Conservation (phyloP, 306 rosid species). For the Prunus mume region DNA sequence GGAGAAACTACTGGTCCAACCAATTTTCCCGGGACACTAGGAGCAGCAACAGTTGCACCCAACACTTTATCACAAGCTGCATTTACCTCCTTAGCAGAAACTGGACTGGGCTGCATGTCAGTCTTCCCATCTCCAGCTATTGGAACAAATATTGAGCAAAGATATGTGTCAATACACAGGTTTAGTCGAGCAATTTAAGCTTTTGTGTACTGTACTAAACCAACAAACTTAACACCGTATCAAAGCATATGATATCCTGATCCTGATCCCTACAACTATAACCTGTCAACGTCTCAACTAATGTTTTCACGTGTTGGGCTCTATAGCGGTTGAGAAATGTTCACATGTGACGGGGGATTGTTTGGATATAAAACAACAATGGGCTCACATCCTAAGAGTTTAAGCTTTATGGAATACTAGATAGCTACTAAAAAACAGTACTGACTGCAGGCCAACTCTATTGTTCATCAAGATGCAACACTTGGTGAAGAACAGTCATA, state of each 20-base stretch:
- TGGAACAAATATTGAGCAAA: conserved; percentile 20
- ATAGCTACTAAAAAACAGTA: not conserved
- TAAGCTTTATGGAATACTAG: not conserved
- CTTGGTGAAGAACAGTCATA: conserved; percentile 43
- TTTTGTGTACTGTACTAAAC: not conserved
- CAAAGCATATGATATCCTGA: not conserved
- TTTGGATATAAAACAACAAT: not conserved
- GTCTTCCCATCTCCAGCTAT: conserved; percentile 64
- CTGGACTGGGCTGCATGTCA: conserved; percentile 39
- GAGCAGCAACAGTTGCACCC: conserved; percentile 34
- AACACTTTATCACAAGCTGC: conserved; percentile 28
- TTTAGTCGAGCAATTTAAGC: not conserved
- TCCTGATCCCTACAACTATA: not conserved
- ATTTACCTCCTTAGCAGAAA: conserved; percentile 39
- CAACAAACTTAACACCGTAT: not conserved
- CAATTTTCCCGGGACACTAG: conserved; percentile 37
- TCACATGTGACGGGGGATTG: too few species aligned
- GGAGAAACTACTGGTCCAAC: conserved; percentile 58
- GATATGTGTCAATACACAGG: conserved; percentile 8
- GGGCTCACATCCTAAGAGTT: not conserved
- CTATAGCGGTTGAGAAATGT: not conserved
- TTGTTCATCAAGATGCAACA: conserved; percentile 26
- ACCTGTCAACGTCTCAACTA: not conserved
- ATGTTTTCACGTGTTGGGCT: not conserved
- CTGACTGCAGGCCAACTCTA: conserved; percentile 24